These are phyloP conservation scores for Metschnikowia bowlesiae DNA, from an alignment of 805 yeast genomes.

Conservation along the genomic window DNA sequence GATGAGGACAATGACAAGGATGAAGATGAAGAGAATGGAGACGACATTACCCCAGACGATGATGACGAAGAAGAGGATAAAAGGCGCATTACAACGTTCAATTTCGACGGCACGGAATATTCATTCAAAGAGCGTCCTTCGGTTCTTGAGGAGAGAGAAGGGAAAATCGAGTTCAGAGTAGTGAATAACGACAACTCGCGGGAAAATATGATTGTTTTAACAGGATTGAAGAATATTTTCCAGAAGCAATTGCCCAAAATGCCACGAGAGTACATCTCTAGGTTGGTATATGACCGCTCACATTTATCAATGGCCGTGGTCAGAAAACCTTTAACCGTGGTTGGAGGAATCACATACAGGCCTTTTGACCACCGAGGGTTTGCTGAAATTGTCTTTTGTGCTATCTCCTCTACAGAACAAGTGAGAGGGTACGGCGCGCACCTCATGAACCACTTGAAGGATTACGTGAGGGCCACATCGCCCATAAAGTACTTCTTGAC, in stretches of 20 bases:
- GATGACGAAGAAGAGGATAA: slow-evolving; percentile 42
- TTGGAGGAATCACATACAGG: slow-evolving; percentile 95
- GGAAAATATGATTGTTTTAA: slow-evolving; percentile 85
- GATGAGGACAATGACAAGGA: slow-evolving; percentile 10
- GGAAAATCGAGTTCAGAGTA: slow-evolving; percentile 90
- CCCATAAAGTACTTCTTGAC: slow-evolving; percentile 83
- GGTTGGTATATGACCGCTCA: slow-evolving; percentile 89
- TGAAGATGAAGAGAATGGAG: slow-evolving; percentile 36
- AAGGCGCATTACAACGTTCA: slow-evolving; percentile 45
- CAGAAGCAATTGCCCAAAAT: slow-evolving; percentile 97
- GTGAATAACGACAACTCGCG: slow-evolving; percentile 90
- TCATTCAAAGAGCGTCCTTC: slow-evolving; percentile 90
- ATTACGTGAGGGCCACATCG: slow-evolving; percentile 85
- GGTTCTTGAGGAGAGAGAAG: slow-evolving; percentile 89
- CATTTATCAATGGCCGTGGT: slow-evolving; percentile 96
- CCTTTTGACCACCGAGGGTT: slow-evolving; percentile 88
- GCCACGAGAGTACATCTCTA: slow-evolving; percentile 96
- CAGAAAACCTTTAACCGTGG: slow-evolving; percentile 88
- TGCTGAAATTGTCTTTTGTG: slow-evolving; percentile 98
- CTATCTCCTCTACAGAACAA: slow-evolving; percentile 95
- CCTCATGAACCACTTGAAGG: slow-evolving; percentile 95
- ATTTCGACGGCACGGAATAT: slow-evolving; percentile 74
- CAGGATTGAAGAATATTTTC: slow-evolving; percentile 93
- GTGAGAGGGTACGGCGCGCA: slow-evolving; percentile 99
- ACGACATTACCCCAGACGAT: slow-evolving; percentile 24